Conservation (phyloP, 306 rosid genomes). For the Quercus mongolica region DNA sequence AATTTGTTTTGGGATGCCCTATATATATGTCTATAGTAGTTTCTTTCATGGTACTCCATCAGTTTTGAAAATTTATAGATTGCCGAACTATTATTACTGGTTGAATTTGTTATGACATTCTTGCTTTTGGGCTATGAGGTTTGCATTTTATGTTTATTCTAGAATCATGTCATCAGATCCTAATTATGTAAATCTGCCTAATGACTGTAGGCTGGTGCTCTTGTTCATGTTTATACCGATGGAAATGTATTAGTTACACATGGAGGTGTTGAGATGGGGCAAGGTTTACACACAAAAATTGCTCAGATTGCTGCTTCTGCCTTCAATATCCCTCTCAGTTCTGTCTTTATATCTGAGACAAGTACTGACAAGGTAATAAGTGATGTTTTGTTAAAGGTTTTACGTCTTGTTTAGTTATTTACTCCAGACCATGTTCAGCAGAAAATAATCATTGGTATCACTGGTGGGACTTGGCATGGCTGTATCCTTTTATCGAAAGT, state of each 20-base stretch:
- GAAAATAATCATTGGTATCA: neutral
- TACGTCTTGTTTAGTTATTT: slow-evolving; percentile 9
- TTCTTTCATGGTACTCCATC: too few relatives aligned
- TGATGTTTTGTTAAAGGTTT: neutral
- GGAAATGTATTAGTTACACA: slow-evolving; percentile 94
- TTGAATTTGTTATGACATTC: neutral
- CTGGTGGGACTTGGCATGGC: neutral
- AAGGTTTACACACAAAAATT: slow-evolving; percentile 94
- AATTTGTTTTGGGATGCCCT: too few relatives aligned
- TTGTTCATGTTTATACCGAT: slow-evolving; percentile 94
- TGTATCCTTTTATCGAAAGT: neutral
- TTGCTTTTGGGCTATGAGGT: neutral
- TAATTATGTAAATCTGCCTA: slow-evolving; percentile 11
- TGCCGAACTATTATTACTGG: neutral
- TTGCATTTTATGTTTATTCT: neutral
- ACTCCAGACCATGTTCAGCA: neutral
- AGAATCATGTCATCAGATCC: neutral
- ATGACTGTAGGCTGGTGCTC: slow-evolving; percentile 86
- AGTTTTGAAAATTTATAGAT: neutral
- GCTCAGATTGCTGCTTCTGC: slow-evolving; percentile 98
- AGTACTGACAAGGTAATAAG: slow-evolving; percentile 88
- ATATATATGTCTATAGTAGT: too few relatives aligned
- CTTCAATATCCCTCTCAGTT: slow-evolving; percentile 75
- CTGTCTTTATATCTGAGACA: slow-evolving; percentile 92
- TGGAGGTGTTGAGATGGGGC: slow-evolving; percentile 99